These are phyloP conservation scores for Penicillium verhagenii DNA, from an alignment of 495 filamentous ascomycete genomes.

Conservation along the genomic window DNA sequence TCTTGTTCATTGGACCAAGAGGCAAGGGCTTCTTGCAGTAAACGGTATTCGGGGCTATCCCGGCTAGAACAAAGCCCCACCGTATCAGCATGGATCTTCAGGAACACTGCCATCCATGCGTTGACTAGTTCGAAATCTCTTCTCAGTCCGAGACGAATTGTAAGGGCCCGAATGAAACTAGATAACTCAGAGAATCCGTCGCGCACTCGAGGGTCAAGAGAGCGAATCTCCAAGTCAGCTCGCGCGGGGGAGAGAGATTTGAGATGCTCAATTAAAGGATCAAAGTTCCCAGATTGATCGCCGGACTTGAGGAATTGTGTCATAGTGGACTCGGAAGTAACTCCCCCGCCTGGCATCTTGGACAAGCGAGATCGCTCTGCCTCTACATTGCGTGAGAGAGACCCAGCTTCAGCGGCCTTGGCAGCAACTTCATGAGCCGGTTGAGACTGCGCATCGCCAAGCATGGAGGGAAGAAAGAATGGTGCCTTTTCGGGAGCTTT, in stretches of 20 bases:
- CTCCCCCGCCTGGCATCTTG: conserved; percentile 36
- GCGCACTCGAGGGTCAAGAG: conserved; percentile 54
- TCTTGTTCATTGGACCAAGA: conserved; percentile 68
- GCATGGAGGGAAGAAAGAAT: conserved; percentile 85
- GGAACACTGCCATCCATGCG: conserved; percentile 93
- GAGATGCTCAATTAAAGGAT: conserved; percentile 67
- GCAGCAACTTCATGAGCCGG: conserved; percentile 17
- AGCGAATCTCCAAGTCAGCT: conserved; percentile 86
- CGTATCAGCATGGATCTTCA: conserved; percentile 70
- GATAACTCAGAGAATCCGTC: conserved; percentile 54
- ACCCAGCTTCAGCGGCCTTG: conserved; percentile 37
- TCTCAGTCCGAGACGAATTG: conserved; percentile 58
- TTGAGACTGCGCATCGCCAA: conserved; percentile 33
- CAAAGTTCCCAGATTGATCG: conserved; percentile 45
- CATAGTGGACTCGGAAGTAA: conserved; percentile 46
- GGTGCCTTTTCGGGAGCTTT: conserved; percentile 92
- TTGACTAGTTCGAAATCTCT: conserved; percentile 91
- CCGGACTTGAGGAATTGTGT: conserved; percentile 52
- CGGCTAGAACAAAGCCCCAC: conserved; percentile 45
- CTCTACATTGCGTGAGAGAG: conserved; percentile 33
- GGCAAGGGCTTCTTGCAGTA: conserved; percentile 52
- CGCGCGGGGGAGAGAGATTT: conserved; percentile 75
- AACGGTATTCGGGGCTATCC: conserved; percentile 35
- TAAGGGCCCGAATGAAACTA: conserved; percentile 74
- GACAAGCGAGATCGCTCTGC: conserved; percentile 55